A percentile compares a stretch with the other conserved stretches of the same genome.
Evolutionary conservation across 305 asterid species (phyloP).

Genomic region (Fraxinus greggii): DNA sequence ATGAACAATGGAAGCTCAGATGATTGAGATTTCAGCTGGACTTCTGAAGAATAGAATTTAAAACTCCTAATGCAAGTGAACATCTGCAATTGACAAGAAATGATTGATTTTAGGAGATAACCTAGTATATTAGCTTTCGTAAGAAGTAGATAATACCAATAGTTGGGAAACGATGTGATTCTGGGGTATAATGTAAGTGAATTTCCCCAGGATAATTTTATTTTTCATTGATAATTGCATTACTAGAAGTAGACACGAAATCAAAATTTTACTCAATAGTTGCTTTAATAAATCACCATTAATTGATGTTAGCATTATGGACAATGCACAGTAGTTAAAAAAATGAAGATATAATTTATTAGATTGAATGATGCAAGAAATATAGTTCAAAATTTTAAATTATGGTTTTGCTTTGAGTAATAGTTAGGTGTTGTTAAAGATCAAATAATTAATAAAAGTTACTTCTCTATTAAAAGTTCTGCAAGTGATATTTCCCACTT

Average conservation of each 20-base stretch:
- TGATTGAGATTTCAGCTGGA: not conserved
- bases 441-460: not conserved
- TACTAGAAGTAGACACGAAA: not conserved
- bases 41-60: not conserved
- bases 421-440: not conserved
- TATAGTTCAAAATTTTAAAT: not conserved
- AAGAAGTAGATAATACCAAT: not conserved
- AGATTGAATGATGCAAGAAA: not conserved
- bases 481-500: not conserved
- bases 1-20: not conserved
- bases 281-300: not conserved
- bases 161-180: not conserved
- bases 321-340: not conserved
- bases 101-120: not conserved
- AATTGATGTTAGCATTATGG: not conserved
- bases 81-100: not conserved
- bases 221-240: not conserved
- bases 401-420: not conserved
- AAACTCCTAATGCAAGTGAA: not conserved
- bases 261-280: not conserved
- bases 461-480: not conserved
- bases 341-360: not conserved
- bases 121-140: not conserved
- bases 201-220: not conserved
- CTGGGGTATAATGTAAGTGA: not conserved